Evolutionary conservation across 495 filamentous ascomycete genomes (phyloP).

Genomic region (Xylaria sp.): DNA sequence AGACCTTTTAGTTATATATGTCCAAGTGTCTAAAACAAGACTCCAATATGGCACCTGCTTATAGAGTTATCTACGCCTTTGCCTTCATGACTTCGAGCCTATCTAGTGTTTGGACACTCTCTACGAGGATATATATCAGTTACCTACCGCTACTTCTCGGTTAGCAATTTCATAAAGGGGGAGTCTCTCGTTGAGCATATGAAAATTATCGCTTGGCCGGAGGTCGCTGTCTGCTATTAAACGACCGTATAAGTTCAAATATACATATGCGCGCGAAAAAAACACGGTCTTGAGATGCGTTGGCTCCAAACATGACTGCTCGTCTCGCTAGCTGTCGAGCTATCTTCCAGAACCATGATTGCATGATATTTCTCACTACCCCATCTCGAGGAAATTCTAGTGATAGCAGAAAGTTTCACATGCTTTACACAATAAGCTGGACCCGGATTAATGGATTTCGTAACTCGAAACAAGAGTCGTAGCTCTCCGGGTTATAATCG

Average conservation of each 20-base stretch:
- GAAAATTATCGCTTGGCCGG: background rate
- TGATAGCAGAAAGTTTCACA: too few species aligned
- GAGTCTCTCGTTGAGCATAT: background rate
- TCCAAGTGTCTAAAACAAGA: background rate
- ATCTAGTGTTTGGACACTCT: background rate
- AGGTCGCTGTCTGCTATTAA: background rate
- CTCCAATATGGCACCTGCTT: background rate
- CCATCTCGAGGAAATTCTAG: too few species aligned
- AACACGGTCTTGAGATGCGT: background rate
- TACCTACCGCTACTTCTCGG: background rate
- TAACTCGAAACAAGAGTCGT: too few species aligned
- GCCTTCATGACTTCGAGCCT: background rate
- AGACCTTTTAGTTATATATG: background rate
- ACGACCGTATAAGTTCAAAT: background rate
- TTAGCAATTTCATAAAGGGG: background rate
- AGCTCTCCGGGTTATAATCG: too few species aligned
- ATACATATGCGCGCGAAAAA: background rate
- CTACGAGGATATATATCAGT: background rate
- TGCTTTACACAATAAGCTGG: background rate
- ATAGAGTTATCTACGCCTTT: background rate
- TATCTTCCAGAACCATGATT: too few species aligned
- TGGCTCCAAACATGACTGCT: background rate
- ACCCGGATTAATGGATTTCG: background rate
- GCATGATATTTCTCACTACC: too few species aligned
- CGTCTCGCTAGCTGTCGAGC: background rate